Evolutionary conservation across 768 basidiomycete genomes (phyloP).

Genomic region (Suillus cothurnatus): DNA sequence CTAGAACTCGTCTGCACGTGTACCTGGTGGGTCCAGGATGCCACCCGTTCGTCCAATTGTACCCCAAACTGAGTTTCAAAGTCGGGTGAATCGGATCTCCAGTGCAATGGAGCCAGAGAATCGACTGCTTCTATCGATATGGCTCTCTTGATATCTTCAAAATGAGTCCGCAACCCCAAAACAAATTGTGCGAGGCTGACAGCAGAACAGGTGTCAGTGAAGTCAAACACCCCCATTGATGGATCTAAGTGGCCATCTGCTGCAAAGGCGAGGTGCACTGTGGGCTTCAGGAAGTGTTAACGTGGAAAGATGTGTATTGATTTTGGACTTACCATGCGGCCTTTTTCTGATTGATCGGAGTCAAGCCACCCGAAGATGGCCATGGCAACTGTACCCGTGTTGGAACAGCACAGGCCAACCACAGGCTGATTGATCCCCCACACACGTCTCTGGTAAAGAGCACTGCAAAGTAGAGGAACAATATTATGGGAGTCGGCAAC

Average conservation of each 20-base stretch:
- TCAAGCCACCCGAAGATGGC: neutral
- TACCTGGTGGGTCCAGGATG: neutral
- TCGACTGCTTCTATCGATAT: neutral
- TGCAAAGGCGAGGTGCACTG: neutral
- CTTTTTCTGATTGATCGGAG: too few species aligned
- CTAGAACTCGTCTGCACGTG: neutral
- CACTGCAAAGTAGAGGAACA: constrained; percentile 1
- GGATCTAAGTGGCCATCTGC: neutral
- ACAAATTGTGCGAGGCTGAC: neutral
- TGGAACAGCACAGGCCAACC: constrained; percentile 5
- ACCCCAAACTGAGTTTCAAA: neutral
- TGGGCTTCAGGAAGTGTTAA: neutral
- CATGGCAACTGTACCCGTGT: neutral
- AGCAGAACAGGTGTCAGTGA: neutral
- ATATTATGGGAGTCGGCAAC: constrained; percentile 8
- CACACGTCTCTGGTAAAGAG: constrained; percentile 9
- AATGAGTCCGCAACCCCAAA: constrained; percentile 6
- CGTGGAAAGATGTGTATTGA: too few species aligned
- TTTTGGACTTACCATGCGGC: too few species aligned
- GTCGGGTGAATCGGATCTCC: constrained; percentile 2
- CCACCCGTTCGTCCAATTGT: neutral
- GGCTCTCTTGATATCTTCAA: neutral
- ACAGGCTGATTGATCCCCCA: constrained; percentile 10
- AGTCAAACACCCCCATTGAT: constrained; percentile 1
- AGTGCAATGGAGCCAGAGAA: neutral